Evolutionary conservation across 805 yeast species (phyloP).

Genomic region (Candida broadrunensis): DNA sequence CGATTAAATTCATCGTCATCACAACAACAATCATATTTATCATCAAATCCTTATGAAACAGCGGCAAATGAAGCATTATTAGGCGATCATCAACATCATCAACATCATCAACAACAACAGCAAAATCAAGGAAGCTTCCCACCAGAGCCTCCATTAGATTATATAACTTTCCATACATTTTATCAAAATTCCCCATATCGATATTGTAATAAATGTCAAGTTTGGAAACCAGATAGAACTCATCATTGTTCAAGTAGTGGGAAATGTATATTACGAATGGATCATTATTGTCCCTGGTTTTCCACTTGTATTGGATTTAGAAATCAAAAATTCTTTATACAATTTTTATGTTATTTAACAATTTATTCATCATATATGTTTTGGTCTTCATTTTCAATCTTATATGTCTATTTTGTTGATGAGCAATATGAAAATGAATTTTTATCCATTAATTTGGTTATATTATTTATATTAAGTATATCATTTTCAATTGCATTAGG

Average conservation of each 20-base stretch:
- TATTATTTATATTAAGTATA: conserved; percentile 57
- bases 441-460: conserved; percentile 53
- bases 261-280: conserved; percentile 50
- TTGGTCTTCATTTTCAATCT: conserved; percentile 32
- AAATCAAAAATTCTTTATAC: conserved; percentile 79
- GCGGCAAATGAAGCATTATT: background rate
- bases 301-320: conserved; percentile 79
- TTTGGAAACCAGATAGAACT: conserved; percentile 60
- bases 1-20: conserved; percentile 15
- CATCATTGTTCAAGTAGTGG: conserved; percentile 55
- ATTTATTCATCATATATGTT: conserved; percentile 45
- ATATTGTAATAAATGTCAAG: conserved; percentile 50
- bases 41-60: conserved; percentile 13
- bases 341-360: conserved; percentile 59
- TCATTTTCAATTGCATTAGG: conserved; percentile 48
- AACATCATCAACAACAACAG: background rate
- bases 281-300: conserved; percentile 86
- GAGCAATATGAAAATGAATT: conserved; percentile 42
- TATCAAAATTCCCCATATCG: conserved; percentile 56
- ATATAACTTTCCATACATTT: conserved; percentile 37
- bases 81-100: conserved; percentile 2
- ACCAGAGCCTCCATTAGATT: conserved; percentile 27
- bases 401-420: conserved; percentile 47
- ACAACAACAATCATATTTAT: conserved; percentile 1
- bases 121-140: background rate